Evolutionary conservation across 2,329 filamentous ascomycete genomes (phyloP), one percentile per base, ranked within the genome.

Genomic region (Emydomyces testavorans): DNA sequence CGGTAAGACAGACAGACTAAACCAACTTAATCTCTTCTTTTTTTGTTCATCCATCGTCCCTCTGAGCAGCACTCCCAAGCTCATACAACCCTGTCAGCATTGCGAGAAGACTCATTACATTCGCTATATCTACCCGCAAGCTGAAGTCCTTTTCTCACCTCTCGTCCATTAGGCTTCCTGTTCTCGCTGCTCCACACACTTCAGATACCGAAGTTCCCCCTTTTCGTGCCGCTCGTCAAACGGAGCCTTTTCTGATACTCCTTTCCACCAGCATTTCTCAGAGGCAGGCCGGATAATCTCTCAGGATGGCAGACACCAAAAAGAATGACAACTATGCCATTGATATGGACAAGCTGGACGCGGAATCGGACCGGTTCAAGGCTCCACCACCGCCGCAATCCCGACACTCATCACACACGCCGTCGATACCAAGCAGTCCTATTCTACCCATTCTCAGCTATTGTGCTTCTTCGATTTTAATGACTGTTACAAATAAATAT

Each of bases 401-500:
- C 52, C 62, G 60, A 69, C 52, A 52, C 48, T 57, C 55, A 48
- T 44, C 50, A 42, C 52, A 59, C 26, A 54, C 68, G 36, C 66
- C 65, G 50, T 65, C 71, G 58, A 64, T 87, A 53, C 77, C 82
- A 59, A 86, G 88, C 69, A 92, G 80, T 66, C 85, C 88, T 13
- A 72, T 78, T 38, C 65, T 92, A 40, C 88, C 90, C 18, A 85
- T 98, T 58, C 63, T 94, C 55, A 80, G 85, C 41, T 98, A 98
- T 74, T 98, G 92, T 68, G 74, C 84, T 60, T 86, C 90, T 46
- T 95, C 89, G n/a, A 98, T 98, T 63, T 78, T 90, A 66, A 98
- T 98, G 92, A 98, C 92, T 6, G 85, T 95, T n/a, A 92, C 93
- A 66, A 98, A 98, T 73, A 98, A 98, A 75, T 98, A 93, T 66